phyloP scores from a whole-genome alignment of 2,329 filamentous ascomycete species.

The Fusarium goolgardi region DNA sequence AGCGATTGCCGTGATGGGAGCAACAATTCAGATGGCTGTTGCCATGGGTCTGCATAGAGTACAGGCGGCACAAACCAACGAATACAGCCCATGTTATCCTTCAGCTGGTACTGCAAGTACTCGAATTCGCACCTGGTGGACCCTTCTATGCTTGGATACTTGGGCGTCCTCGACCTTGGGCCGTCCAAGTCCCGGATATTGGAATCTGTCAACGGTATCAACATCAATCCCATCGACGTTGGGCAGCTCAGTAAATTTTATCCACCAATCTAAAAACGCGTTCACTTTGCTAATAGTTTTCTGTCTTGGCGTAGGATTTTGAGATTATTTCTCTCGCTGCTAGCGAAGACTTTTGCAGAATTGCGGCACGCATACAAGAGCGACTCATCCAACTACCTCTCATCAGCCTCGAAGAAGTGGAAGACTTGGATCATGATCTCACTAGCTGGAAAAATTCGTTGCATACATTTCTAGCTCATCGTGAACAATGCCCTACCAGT shows the following conservation, averaged over 20 bases:
- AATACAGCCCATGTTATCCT: constrained; percentile 54
- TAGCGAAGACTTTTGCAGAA: constrained; percentile 81
- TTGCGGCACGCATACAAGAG: constrained; percentile 82
- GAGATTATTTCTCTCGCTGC: constrained; percentile 72
- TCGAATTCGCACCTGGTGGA: constrained; percentile 75
- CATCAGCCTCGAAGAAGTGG: constrained; percentile 69
- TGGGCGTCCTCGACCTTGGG: constrained; percentile 79
- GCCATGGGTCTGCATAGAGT: constrained; percentile 77
- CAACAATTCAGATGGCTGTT: constrained; percentile 77
- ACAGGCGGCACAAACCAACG: constrained; percentile 10
- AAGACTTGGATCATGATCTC: constrained; percentile 1
- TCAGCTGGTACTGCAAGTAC: constrained; percentile 46
- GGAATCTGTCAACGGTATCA: constrained; percentile 63
- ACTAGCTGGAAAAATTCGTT: constrained; percentile 2
- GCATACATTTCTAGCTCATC: background rate
- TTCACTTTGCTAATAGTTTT: no score
- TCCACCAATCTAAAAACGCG: no score
- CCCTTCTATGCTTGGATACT: constrained; percentile 77
- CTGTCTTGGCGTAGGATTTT: background rate
- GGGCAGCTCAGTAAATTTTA: no score
- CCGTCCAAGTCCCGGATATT: constrained; percentile 75
- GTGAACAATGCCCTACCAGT: background rate
- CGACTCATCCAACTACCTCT: constrained; percentile 76
- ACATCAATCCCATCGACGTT: no score
- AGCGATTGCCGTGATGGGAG: constrained; percentile 78